Evolutionary conservation across 2,329 filamentous ascomycete species (phyloP), one percentile per base, ranked within the genome.

Genomic region (Cladosporium colombiae): DNA sequence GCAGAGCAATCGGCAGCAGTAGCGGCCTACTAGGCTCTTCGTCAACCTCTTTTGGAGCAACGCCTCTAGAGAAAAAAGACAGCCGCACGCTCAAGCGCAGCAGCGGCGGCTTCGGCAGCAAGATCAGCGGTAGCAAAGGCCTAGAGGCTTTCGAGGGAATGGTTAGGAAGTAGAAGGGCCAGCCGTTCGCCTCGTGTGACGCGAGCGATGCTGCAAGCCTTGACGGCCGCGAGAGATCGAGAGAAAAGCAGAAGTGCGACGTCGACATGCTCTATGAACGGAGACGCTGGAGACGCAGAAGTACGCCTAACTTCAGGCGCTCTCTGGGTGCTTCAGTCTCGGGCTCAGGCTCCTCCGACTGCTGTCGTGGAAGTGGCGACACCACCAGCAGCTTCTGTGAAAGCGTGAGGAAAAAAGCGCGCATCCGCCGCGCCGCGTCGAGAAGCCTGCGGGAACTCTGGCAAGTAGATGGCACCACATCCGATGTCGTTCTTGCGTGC

Each of bases 1-100:
- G 79, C 35, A 83, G 85, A 44, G 66, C 71, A 40, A 77, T 77
- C 8, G 76, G 78, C 31, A 78, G 78, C 62, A 77, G 77, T n/a
- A 78, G 75, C 62, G 63, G 63, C 53, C 31, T 27, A 10, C 21
- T 29, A 14, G 57, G 57, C 23, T 55, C 50, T 6, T 44, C 35
- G 8, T 44, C 33, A 8, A 33, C 50, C 7, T 61, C 56, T 21
- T 59, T 53, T 23, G 65, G 60, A 60, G 40, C 46, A 29, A 46
- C 50, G 27, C 57, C 37, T 25, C 33, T 61, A 35, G 59, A 59
- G 55, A 58, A 64, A 46, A 52, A 33, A 29, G 52, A 61, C 21
- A 61, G 65, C 18, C 58, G 61, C 23, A 60, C 44, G 18, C 31
- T 40, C n/a, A 57, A 56, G 23, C 40, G 62, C 10, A 49, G 55